Evolutionary conservation across 1,284 basidiomycete species (phyloP).

Genomic region (Coniferiporia weirii): DNA sequence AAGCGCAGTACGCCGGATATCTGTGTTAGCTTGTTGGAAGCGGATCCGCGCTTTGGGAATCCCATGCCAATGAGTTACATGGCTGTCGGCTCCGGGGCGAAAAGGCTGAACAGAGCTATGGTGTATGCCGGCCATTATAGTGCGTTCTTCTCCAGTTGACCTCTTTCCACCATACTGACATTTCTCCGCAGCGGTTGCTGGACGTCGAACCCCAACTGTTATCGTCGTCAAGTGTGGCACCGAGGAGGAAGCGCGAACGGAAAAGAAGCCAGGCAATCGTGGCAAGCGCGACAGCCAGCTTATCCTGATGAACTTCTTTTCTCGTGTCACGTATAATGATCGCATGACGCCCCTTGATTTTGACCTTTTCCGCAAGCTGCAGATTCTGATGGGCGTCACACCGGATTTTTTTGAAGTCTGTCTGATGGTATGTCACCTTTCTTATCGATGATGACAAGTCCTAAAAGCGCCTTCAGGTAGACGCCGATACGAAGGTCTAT

Average conservation of each 20-base stretch:
- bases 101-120: constrained; percentile 93
- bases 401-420: constrained; percentile 98
- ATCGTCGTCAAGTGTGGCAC: constrained; percentile 97
- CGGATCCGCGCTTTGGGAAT: constrained; percentile 93
- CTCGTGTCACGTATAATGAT: constrained; percentile 97
- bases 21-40: constrained; percentile 88
- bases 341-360: constrained; percentile 97
- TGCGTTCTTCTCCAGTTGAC: constrained; percentile 38
- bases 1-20: constrained; percentile 94
- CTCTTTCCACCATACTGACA: constrained; percentile 11
- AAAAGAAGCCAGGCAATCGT: constrained; percentile 95
- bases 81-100: constrained; percentile 85
- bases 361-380: constrained; percentile 96
- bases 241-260: constrained; percentile 70
- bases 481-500: constrained; percentile 94
- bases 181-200: constrained; percentile 56
- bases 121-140: constrained; percentile 99
- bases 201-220: constrained; percentile 90
- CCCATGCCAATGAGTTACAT: constrained; percentile 94
- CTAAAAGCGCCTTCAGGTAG: constrained; percentile 58
- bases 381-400: constrained; percentile 97
- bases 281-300: constrained; percentile 99
- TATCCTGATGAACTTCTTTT: constrained; percentile 99
- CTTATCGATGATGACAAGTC: constrained; percentile 2
- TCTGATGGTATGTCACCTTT: constrained; percentile 69